Percentiles rank a stretch among this genome's conserved stretches.
These are phyloP conservation scores for Spongospora subterranea DNA, from an alignment of 208 protist genomes.

Conservation along the genomic window DNA sequence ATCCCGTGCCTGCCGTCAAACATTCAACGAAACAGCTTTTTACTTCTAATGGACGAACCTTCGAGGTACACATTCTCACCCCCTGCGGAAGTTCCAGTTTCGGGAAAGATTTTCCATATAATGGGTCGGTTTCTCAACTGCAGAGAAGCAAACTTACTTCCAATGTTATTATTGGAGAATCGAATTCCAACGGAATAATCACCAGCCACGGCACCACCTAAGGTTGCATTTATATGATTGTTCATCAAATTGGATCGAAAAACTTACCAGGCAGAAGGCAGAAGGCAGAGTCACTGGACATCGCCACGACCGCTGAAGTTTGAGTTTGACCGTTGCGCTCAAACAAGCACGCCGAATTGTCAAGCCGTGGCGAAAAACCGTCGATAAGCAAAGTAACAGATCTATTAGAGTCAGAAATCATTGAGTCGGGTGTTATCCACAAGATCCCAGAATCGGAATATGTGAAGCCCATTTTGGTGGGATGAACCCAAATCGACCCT, in stretches of 20 bases:
- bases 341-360: not conserved
- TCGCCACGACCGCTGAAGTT: not conserved
- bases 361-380: not conserved
- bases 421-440: not conserved
- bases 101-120: not conserved
- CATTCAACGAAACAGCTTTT: not conserved
- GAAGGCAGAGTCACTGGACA: not conserved
- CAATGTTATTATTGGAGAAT: conserved; percentile 1
- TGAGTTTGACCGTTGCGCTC: not conserved
- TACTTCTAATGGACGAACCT: not conserved
- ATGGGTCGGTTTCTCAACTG: not conserved
- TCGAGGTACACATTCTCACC: not conserved
- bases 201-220: not conserved
- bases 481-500: not conserved
- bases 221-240: not conserved
- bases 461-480: not conserved
- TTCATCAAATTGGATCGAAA: not conserved
- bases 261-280: not conserved
- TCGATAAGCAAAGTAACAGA: not conserved
- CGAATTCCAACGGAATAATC: not conserved
- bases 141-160: not conserved
- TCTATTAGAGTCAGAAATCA: not conserved
- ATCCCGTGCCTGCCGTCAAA: not conserved
- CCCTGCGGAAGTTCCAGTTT: not conserved
- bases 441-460: not conserved